phyloP scores from a whole-genome alignment of 2,329 filamentous ascomycete species.

The Claviceps sp. region DNA sequence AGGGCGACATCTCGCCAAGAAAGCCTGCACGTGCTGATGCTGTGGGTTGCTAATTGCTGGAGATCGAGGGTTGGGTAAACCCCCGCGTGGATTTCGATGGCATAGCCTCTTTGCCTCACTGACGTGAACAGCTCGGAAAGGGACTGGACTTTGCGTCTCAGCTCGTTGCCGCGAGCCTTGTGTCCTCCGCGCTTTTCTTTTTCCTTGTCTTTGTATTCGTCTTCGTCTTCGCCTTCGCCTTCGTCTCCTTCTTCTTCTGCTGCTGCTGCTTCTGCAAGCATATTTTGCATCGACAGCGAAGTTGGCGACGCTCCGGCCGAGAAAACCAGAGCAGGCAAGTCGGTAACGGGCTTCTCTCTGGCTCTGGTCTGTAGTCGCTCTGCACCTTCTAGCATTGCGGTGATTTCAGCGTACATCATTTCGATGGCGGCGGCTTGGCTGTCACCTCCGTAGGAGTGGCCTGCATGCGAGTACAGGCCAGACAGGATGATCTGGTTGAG shows the following conservation, averaged over 20 bases:
- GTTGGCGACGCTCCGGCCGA: conserved; percentile 70
- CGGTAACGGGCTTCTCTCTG: conserved; percentile 5
- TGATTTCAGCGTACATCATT: conserved; percentile 18
- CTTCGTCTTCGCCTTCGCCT: not conserved
- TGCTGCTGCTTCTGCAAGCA: conserved; percentile 5
- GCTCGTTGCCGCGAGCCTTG: conserved; percentile 7
- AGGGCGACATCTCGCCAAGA: conserved; percentile 48
- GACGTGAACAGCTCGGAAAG: conserved; percentile 11
- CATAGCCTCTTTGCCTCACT: conserved; percentile 24
- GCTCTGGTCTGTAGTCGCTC: conserved; percentile 10
- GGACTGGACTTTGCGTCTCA: conserved; percentile 9
- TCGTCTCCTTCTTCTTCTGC: not conserved
- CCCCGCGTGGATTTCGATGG: conserved; percentile 60
- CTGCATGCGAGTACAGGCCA: conserved; percentile 62
- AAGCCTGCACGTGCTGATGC: conserved; percentile 29
- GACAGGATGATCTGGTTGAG: conserved; percentile 29
- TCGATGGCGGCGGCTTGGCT: conserved; percentile 17
- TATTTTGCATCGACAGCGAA: conserved; percentile 24
- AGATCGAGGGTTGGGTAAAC: conserved; percentile 66
- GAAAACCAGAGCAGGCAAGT: conserved; percentile 23
- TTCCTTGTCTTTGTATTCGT: not conserved
- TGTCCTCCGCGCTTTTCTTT: not conserved
- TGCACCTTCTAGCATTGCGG: conserved; percentile 14
- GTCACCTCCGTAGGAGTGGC: conserved; percentile 50
- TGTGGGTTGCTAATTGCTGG: conserved; percentile 65